phyloP scores from a whole-genome alignment of 495 filamentous ascomycete genomes.

The Penicillium manginii region DNA sequence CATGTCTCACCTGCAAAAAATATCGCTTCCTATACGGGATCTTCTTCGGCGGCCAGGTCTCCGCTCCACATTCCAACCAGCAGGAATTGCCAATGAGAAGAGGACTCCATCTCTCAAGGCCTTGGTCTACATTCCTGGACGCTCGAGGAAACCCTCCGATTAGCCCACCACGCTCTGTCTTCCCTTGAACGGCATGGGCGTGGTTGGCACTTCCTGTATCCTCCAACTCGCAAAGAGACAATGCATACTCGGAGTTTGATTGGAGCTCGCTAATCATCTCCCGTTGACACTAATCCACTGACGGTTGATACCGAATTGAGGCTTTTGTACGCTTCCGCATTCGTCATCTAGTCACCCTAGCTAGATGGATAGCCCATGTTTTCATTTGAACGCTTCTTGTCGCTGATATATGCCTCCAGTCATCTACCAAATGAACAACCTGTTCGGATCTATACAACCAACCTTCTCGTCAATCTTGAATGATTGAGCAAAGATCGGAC shows the following conservation, averaged over 20 bases:
- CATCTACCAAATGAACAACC: not conserved
- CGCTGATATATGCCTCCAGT: not conserved
- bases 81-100: constrained; percentile 14
- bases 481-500: not conserved
- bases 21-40: constrained; percentile 3
- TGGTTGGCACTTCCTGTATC: not conserved
- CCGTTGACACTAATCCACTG: not conserved
- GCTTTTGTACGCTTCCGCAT: constrained; percentile 2
- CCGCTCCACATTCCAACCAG: constrained; percentile 15
- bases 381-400: not conserved
- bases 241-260: too few species aligned
- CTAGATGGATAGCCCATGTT: not conserved
- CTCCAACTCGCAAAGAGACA: not conserved
- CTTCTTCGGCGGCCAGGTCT: not conserved
- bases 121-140: constrained; percentile 27
- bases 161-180: constrained; percentile 7
- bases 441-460: not conserved
- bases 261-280: not conserved
- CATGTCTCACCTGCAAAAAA: not conserved
- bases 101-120: not conserved
- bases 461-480: not conserved
- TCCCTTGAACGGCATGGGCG: not conserved
- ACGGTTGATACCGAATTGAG: not conserved
- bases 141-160: constrained; percentile 7
- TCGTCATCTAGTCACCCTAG: not conserved